Conservation (phyloP, 2,329 filamentous ascomycete genomes). For the Rhinocladiella similis region DNA sequence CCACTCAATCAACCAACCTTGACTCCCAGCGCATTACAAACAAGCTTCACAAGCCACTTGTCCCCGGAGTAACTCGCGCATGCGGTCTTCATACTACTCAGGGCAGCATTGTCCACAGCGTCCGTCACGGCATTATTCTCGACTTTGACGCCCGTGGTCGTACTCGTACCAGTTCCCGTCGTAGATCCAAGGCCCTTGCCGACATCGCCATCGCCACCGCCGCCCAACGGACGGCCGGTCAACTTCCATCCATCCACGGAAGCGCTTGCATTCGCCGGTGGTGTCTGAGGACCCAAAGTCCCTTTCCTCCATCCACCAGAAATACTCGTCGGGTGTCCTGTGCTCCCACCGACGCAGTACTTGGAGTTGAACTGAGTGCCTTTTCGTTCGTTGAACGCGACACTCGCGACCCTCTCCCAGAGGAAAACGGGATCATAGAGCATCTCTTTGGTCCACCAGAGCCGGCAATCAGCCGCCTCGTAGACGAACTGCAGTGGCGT, state of each 20-base stretch:
- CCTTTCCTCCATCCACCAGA: conserved; percentile 24
- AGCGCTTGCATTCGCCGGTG: conserved; percentile 16
- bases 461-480: conserved; percentile 60
- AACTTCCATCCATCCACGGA: conserved; percentile 22
- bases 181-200: neutral
- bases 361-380: conserved; percentile 25
- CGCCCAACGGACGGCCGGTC: conserved; percentile 13
- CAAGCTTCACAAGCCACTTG: conserved; percentile 11
- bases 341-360: conserved; percentile 22
- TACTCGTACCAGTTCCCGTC: neutral
- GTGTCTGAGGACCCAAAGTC: conserved; percentile 18
- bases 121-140: conserved; percentile 2
- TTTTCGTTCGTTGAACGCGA: conserved; percentile 35
- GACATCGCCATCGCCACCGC: neutral
- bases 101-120: neutral
- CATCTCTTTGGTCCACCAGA: conserved; percentile 60
- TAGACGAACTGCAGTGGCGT: conserved; percentile 61
- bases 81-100: conserved; percentile 7
- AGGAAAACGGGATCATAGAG: conserved; percentile 51
- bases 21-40: conserved; percentile 9
- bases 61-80: conserved; percentile 13
- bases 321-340: conserved; percentile 26
- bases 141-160: conserved; percentile 2
- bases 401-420: conserved; percentile 50
- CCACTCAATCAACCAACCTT: conserved; percentile 4